phyloP scores from a whole-genome alignment of 306 rosid genomes.

The Cucurbita pepo region DNA sequence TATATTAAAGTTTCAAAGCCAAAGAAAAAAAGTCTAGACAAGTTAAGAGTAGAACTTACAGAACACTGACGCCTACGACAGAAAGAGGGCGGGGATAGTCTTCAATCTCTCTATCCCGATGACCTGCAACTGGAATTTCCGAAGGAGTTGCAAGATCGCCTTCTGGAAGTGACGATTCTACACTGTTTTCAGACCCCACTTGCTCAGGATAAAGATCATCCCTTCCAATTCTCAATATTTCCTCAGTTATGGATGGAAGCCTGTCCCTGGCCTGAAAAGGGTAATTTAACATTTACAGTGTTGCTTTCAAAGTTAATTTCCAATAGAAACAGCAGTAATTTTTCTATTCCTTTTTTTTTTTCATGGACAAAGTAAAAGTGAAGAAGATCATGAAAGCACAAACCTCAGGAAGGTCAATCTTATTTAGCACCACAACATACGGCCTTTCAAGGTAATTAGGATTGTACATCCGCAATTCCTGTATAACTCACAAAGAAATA shows the following conservation, averaged over 20 bases:
- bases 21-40: not conserved
- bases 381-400: slow-evolving; percentile 2
- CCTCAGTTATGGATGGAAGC: slow-evolving; percentile 41
- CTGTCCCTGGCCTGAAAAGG: slow-evolving; percentile 49
- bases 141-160: slow-evolving; percentile 10
- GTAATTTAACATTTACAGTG: not conserved
- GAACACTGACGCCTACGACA: slow-evolving; percentile 75
- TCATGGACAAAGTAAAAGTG: not conserved
- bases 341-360: too few relatives aligned
- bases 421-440: slow-evolving; percentile 74
- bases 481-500: slow-evolving; percentile 10
- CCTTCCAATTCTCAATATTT: slow-evolving; percentile 58
- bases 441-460: slow-evolving; percentile 91
- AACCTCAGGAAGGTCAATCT: slow-evolving; percentile 90
- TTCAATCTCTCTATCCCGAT: slow-evolving; percentile 48
- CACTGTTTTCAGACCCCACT: slow-evolving; percentile 20
- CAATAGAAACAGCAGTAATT: not conserved
- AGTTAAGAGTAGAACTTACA: slow-evolving; percentile 43
- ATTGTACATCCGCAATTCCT: slow-evolving; percentile 96
- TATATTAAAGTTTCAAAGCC: not conserved
- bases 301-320: not conserved
- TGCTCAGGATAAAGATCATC: slow-evolving; percentile 18
- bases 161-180: slow-evolving; percentile 17
- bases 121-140: slow-evolving; percentile 5
- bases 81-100: slow-evolving; percentile 71